Conservation (phyloP, 2,329 filamentous ascomycete species). For the Zymoseptoria crescenta region DNA sequence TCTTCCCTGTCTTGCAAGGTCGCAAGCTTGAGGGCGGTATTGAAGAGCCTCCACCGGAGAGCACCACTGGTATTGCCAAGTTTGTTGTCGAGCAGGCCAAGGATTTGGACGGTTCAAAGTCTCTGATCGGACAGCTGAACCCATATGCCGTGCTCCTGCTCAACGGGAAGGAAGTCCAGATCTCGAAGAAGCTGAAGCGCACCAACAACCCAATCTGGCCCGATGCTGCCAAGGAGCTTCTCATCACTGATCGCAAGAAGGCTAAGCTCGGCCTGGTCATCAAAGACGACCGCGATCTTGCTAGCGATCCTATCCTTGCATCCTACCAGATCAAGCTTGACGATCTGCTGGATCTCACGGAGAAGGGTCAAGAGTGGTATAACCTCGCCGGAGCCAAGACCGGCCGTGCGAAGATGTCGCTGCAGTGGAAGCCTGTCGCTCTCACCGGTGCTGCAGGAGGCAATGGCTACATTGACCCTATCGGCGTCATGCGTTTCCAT, state of each 20-base stretch:
- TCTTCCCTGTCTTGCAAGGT: constrained; percentile 84
- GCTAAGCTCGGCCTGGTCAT: constrained; percentile 86
- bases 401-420: constrained; percentile 80
- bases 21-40: constrained; percentile 67
- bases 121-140: constrained; percentile 80
- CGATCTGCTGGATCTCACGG: constrained; percentile 83
- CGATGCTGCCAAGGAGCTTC: constrained; percentile 83
- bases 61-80: constrained; percentile 85
- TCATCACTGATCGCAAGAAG: constrained; percentile 87
- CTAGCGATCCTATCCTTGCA: constrained; percentile 74
- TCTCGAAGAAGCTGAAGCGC: constrained; percentile 86
- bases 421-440: constrained; percentile 93
- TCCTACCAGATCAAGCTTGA: constrained; percentile 93
- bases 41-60: constrained; percentile 71
- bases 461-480: constrained; percentile 82
- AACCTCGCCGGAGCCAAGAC: constrained; percentile 72
- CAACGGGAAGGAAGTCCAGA: constrained; percentile 85
- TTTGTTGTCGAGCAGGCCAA: constrained; percentile 95
- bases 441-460: constrained; percentile 68
- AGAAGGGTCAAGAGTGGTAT: constrained; percentile 95
- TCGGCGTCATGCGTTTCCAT: constrained; percentile 92
- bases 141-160: constrained; percentile 83
- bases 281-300: constrained; percentile 88
- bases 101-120: constrained; percentile 87
- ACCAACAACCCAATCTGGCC: constrained; percentile 98